These are phyloP conservation scores for Stentor roeselii DNA, from an alignment of 73 alveolate genomes.

Conservation along the genomic window DNA sequence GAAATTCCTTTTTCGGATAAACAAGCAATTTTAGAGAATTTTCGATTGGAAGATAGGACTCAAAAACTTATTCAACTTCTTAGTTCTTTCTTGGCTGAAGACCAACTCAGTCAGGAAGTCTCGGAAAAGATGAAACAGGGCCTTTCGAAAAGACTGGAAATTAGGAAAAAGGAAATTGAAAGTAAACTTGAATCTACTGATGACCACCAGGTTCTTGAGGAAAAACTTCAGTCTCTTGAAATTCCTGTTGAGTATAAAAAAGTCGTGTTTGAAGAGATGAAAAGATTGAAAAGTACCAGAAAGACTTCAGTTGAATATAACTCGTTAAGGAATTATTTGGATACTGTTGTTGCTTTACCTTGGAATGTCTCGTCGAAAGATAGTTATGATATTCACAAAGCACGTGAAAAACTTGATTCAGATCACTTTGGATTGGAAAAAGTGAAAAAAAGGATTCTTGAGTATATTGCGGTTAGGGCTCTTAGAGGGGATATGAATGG, in stretches of 20 bases:
- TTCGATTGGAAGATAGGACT: neutral
- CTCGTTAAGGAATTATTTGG: slow-evolving; percentile 64
- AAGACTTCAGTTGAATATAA: slow-evolving; percentile 61
- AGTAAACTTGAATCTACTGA: slow-evolving; percentile 53
- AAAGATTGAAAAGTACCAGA: slow-evolving; percentile 46
- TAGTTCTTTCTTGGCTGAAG: neutral
- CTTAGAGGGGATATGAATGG: slow-evolving; percentile 67
- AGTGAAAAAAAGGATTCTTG: slow-evolving; percentile 85
- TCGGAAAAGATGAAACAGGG: neutral
- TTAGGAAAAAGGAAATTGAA: neutral
- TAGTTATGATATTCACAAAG: slow-evolving; percentile 55
- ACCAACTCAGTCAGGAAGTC: neutral
- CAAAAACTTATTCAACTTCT: neutral
- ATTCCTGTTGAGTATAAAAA: slow-evolving; percentile 72
- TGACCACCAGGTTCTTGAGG: slow-evolving; percentile 39
- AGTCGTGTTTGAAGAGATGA: slow-evolving; percentile 58
- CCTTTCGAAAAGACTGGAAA: too few species aligned
- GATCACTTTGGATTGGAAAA: slow-evolving; percentile 92
- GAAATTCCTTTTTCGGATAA: neutral
- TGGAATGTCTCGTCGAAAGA: slow-evolving; percentile 66
- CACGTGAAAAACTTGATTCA: slow-evolving; percentile 57
- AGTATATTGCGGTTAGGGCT: slow-evolving; percentile 80
- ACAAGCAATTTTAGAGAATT: neutral
- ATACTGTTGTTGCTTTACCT: slow-evolving; percentile 66
- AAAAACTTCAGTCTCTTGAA: slow-evolving; percentile 49